Conservation (phyloP, 139 green algal species). For the Chlorella sorokiniana region DNA sequence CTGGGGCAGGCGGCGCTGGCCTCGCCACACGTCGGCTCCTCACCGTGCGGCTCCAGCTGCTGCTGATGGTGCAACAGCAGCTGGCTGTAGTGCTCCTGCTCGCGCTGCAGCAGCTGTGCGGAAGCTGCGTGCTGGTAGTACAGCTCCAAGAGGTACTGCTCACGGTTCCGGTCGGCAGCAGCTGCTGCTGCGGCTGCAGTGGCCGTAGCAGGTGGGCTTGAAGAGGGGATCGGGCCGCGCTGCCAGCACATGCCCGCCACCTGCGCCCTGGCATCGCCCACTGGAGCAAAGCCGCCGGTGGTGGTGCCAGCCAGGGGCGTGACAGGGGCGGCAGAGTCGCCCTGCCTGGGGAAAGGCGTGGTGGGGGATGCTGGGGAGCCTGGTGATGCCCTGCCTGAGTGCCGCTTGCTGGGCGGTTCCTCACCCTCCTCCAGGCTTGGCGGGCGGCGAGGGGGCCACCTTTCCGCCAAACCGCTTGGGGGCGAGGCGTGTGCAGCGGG, state of each 20-base stretch:
- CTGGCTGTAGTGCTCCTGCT: neutral
- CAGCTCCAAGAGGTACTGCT: neutral
- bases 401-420: no score
- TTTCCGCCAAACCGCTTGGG: constrained; percentile 3
- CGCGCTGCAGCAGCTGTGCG: neutral
- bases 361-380: neutral
- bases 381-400: neutral
- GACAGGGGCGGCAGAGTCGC: neutral
- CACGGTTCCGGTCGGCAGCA: neutral
- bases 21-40: no score
- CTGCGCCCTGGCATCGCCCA: no score
- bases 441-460: constrained; percentile 7
- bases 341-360: neutral
- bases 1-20: no score
- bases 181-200: neutral
- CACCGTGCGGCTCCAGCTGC: neutral
- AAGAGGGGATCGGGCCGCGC: neutral
- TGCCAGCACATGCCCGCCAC: no score
- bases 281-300: neutral
- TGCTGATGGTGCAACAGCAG: neutral
- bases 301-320: neutral
- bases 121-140: constrained; percentile 1
- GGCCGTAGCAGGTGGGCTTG: neutral
- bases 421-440: no score
- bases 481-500: neutral